phyloP scores from a whole-genome alignment of 139 green algal species.

The Ettlia oleoabundans region DNA sequence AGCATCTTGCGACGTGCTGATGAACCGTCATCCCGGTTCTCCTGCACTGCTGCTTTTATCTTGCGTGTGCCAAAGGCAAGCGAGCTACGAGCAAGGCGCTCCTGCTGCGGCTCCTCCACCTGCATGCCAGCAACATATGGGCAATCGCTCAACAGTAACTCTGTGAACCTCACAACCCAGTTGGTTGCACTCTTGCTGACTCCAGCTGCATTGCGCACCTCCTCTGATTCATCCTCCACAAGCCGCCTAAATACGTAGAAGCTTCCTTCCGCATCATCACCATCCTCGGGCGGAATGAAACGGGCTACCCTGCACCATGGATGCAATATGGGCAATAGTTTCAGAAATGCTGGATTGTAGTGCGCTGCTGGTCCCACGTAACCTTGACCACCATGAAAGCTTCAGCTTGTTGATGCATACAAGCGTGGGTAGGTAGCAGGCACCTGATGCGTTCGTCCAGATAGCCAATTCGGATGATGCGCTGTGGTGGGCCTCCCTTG shows the following conservation, averaged over 20 bases:
- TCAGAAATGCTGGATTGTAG: no score
- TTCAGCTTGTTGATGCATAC: no score
- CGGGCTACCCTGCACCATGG: conserved; percentile 12
- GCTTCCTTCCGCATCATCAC: neutral
- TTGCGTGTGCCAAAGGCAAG: neutral
- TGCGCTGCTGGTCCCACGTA: no score
- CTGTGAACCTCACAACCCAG: neutral
- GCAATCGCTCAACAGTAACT: neutral
- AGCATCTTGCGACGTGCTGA: neutral
- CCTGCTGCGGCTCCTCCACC: conserved; percentile 7
- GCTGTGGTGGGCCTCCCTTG: conserved; percentile 25
- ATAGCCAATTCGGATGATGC: conserved; percentile 37
- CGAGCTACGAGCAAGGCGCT: neutral
- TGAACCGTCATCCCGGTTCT: conserved; percentile 1
- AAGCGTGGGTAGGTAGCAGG: neutral
- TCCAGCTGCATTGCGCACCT: neutral
- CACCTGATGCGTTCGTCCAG: conserved; percentile 46
- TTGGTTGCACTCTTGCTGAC: neutral
- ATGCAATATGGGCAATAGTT: no score
- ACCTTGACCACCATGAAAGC: no score
- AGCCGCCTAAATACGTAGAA: conserved; percentile 23
- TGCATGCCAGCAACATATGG: neutral
- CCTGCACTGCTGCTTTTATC: conserved; percentile 12
- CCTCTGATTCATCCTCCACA: neutral
- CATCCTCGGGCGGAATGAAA: neutral